Conservation (phyloP, 179 eudicot genomes). For the Spergularia azorica region DNA sequence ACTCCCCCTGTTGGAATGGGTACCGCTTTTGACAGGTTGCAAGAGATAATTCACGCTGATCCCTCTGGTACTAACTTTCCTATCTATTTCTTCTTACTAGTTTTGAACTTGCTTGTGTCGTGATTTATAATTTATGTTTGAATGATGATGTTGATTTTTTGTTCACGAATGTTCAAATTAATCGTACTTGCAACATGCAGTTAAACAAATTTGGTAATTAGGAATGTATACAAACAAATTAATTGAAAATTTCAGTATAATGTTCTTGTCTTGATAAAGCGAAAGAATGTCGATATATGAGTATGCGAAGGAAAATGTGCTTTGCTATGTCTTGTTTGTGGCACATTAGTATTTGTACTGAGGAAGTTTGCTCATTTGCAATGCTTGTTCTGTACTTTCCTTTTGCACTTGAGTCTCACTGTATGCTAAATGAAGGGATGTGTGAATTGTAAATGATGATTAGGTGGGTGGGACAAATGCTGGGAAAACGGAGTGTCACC, state of each 20-base stretch:
- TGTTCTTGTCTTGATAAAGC: no score
- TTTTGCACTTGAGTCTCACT: background rate
- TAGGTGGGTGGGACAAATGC: slow-evolving; percentile 79
- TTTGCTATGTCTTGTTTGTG: background rate
- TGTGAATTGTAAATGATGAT: slow-evolving; percentile 12
- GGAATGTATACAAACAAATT: no score
- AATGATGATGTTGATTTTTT: background rate
- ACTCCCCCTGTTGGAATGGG: background rate
- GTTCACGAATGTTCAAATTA: background rate
- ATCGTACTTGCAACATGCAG: no score
- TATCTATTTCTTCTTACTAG: background rate
- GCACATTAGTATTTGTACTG: background rate
- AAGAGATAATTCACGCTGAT: slow-evolving; percentile 5
- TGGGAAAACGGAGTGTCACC: slow-evolving; percentile 71
- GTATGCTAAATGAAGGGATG: background rate
- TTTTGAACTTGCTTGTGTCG: no score
- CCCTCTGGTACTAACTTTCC: slow-evolving; percentile 14
- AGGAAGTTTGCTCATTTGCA: background rate
- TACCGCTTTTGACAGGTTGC: slow-evolving; percentile 13
- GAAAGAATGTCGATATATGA: no score
- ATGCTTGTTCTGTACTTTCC: background rate
- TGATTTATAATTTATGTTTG: no score
- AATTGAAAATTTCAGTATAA: no score
- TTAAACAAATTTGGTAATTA: no score
- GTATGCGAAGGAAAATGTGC: background rate